phyloP scores from a whole-genome alignment of 371 early-diverging fungal species.

The Saksenaea oblongispora region DNA sequence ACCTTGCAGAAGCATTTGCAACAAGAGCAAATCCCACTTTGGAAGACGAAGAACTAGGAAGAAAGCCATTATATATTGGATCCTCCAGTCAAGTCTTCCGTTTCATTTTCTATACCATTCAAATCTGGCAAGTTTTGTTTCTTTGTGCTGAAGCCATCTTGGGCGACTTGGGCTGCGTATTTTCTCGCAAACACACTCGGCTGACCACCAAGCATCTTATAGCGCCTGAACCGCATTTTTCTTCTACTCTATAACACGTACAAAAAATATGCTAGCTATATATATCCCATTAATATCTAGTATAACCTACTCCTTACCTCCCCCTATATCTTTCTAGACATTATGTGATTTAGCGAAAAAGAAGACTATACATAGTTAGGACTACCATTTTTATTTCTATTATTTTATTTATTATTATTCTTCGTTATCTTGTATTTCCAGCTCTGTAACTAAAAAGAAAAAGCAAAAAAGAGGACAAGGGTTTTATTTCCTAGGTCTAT shows the following conservation, averaged over 20 bases:
- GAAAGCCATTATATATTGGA: neutral
- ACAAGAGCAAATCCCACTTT: neutral
- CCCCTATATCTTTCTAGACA: neutral
- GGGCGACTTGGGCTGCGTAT: neutral
- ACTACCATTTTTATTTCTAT: neutral
- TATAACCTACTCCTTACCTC: neutral
- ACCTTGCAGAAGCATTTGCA: neutral
- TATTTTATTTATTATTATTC: neutral
- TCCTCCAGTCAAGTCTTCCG: neutral
- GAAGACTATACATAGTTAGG: neutral
- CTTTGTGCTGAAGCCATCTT: slow-evolving; percentile 13
- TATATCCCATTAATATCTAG: neutral
- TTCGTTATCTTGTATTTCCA: neutral
- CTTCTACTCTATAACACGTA: neutral
- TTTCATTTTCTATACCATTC: slow-evolving; percentile 12
- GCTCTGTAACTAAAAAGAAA: neutral
- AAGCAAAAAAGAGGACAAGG: neutral
- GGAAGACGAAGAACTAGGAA: slow-evolving; percentile 2
- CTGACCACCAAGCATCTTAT: neutral
- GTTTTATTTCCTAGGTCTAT: neutral
- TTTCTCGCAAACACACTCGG: neutral
- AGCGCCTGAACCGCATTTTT: neutral
- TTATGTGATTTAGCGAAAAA: neutral
- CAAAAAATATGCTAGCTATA: neutral
- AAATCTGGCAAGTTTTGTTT: slow-evolving; percentile 20